Percentiles rank a stretch among this genome's conserved stretches.
phyloP scores from a whole-genome alignment of 208 protist genomes.

The Porcisia hertigi region DNA sequence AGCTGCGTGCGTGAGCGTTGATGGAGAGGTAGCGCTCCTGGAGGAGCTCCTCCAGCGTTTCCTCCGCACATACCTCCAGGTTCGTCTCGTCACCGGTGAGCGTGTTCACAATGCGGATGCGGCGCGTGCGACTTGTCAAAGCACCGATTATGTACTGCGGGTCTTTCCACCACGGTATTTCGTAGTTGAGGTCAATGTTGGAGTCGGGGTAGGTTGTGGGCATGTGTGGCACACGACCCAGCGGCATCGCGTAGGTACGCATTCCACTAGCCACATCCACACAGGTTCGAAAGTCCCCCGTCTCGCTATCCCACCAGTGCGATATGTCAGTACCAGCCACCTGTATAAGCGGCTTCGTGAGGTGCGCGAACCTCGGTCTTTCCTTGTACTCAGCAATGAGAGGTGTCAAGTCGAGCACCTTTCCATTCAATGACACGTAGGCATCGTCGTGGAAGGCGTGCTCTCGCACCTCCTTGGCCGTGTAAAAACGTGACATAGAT shows the following conservation, averaged over 20 bases:
- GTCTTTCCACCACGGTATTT: conserved; percentile 93
- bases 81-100: conserved; percentile 86
- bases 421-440: conserved; percentile 88
- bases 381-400: conserved; percentile 77
- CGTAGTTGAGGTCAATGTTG: conserved; percentile 82
- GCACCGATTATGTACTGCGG: conserved; percentile 80
- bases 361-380: conserved; percentile 45
- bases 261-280: conserved; percentile 87
- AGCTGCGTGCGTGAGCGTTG: conserved; percentile 92
- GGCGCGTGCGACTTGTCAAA: conserved; percentile 87
- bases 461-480: conserved; percentile 85
- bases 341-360: conserved; percentile 80
- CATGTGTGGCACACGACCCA: conserved; percentile 89
- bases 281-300: conserved; percentile 79
- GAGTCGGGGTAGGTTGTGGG: conserved; percentile 83
- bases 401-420: conserved; percentile 89
- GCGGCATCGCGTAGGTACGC: conserved; percentile 84
- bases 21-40: conserved; percentile 81
- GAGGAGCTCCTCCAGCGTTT: conserved; percentile 92
- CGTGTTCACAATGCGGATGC: conserved; percentile 92
- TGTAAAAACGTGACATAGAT: conserved; percentile 84
- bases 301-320: conserved; percentile 89
- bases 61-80: conserved; percentile 93
- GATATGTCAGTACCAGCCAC: conserved; percentile 90
- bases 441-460: conserved; percentile 90